Base-by-base conservation (phyloP, 768 basidiomycete genomes). In the Gymnopilus junonius region DNA sequence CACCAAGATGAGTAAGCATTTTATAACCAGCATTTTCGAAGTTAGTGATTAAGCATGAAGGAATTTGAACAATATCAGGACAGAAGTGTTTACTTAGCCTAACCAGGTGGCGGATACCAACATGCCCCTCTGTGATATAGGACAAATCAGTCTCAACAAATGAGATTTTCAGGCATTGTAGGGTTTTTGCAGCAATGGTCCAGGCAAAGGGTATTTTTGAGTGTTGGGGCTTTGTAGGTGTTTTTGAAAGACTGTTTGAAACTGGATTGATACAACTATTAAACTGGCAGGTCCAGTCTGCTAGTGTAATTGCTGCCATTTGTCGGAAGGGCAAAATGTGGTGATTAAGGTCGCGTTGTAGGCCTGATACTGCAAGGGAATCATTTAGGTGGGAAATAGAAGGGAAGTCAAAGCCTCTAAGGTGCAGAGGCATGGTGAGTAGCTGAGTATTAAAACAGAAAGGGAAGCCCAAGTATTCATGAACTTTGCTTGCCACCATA, bases 311-410 rank as follows among this genome's bases (percentile, higher is more conserved):
- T 1, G 14, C 45, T 4, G 68, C 51, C 64, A 67, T 68, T 0
- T 25, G 53, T 0, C 66, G 54, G 39, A 66, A 75, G 1, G 64
- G 55, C 0, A 21, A 12, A 12, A 74, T 67, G 14, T 71, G 71
- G 34, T 74, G 73, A 35, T 72, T 73, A 0, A 74, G n/a, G n/a
- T n/a, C n/a, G n/a, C 69, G 62, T 4, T n/a, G 21, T 0, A 74
- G 58, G 0, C 73, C 71, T 17, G 68, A 35, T 0, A 74, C 51
- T 0, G 70, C 69, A 1, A 70, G 55, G 0, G 62, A 42, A 0
- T 58, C 58, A 50, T 75, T 75, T 6, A 74, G 63, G 0, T 64
- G 48, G 1, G 65, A 12, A 1, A 74, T 60, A 0, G 69, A 73
- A 0, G 67, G 67, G 20, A 74, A 71, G 20, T 65, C 72, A 25